A percentile compares a stretch with the other conserved stretches of the same genome.
These are phyloP conservation scores for Alternaria sp. DNA, from an alignment of 2,329 filamentous ascomycete species.

Conservation along the genomic window DNA sequence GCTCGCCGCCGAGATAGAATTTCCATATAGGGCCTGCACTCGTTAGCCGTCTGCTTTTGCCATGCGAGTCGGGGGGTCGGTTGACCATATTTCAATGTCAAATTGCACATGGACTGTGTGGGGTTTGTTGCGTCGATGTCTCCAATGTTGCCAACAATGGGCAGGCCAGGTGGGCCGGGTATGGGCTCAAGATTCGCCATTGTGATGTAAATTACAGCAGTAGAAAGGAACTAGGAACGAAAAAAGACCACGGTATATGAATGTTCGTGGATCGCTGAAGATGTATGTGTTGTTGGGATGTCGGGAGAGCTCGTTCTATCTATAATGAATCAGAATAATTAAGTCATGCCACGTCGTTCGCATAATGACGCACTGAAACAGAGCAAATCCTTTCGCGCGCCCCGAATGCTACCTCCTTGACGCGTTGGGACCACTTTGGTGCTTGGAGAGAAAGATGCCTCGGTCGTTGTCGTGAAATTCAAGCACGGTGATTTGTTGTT, in stretches of 20 bases:
- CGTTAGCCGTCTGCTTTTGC: constrained; percentile 8
- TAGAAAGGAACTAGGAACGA: background rate
- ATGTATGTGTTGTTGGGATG: background rate
- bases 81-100: constrained; percentile 72
- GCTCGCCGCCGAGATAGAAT: constrained; percentile 40
- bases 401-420: constrained; percentile 15
- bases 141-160: constrained; percentile 71
- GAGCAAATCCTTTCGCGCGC: constrained; percentile 15
- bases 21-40: constrained; percentile 46
- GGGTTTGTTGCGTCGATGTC: constrained; percentile 70
- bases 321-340: constrained; percentile 7
- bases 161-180: constrained; percentile 70
- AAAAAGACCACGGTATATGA: background rate
- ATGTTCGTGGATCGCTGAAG: background rate
- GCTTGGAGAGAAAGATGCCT: constrained; percentile 28
- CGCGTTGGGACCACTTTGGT: constrained; percentile 16
- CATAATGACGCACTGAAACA: constrained; percentile 23
- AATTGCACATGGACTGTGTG: constrained; percentile 61
- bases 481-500: constrained; percentile 25
- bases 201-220: background rate
- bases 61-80: background rate
- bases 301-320: constrained; percentile 8
- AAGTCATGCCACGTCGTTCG: constrained; percentile 15
- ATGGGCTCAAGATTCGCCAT: constrained; percentile 56
- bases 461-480: constrained; percentile 21